Conservation (phyloP, 345 rosid genomes). For the Laguncularia racemosa region DNA sequence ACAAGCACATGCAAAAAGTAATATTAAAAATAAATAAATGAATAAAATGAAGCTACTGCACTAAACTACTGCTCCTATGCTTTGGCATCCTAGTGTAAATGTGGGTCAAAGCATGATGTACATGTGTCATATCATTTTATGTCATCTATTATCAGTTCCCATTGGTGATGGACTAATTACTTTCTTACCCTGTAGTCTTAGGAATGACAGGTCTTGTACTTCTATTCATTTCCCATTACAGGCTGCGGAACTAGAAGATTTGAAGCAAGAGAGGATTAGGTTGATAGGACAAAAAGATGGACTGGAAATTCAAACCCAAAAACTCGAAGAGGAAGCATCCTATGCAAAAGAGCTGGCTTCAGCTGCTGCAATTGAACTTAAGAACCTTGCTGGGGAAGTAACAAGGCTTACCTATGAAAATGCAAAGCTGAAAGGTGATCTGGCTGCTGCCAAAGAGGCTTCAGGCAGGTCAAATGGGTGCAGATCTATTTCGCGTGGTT, state of each 20-base stretch:
- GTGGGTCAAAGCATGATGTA: no score
- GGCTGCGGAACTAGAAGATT: constrained; percentile 50
- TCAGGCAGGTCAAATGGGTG: constrained; percentile 19
- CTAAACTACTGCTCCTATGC: no score
- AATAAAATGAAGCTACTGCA: no score
- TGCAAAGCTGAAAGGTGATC: constrained; percentile 44
- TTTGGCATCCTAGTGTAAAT: no score
- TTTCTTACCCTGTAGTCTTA: no score
- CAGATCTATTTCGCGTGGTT: constrained; percentile 19
- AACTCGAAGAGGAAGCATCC: constrained; percentile 59
- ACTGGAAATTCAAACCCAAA: constrained; percentile 40
- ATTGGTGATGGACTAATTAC: no score
- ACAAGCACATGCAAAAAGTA: no score
- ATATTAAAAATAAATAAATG: no score
- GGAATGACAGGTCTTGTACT: constrained; percentile 1
- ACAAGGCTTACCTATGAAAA: constrained; percentile 58
- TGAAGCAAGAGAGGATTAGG: constrained; percentile 44
- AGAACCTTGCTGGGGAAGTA: constrained; percentile 63
- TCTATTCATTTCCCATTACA: constrained; percentile 11
- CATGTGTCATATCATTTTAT: no score
- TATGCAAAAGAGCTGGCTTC: constrained; percentile 70
- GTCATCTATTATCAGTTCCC: no score
- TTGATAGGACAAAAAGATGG: constrained; percentile 50
- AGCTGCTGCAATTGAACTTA: constrained; percentile 65
- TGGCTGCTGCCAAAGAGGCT: constrained; percentile 37